Evolutionary conservation across 441 rosid genomes (phyloP).

Genomic region (Theobroma grandiflorum): DNA sequence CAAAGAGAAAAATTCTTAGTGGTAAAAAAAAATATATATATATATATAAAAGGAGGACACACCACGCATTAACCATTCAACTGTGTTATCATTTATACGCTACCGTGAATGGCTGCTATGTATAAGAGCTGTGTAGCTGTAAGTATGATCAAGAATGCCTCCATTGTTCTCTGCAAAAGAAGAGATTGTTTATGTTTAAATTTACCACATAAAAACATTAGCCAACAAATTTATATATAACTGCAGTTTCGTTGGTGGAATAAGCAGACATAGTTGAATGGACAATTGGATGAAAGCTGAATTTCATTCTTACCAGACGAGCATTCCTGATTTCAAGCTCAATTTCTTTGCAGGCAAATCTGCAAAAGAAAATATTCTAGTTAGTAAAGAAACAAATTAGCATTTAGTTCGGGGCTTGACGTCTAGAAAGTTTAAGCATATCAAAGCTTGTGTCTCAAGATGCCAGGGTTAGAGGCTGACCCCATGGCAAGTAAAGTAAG

Average conservation of each 20-base stretch:
- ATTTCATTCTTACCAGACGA: conserved; percentile 61
- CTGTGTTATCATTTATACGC: conserved; percentile 28
- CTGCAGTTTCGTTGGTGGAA: background rate
- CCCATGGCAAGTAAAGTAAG: conserved; percentile 91
- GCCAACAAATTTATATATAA: background rate
- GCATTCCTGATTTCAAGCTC: conserved; percentile 73
- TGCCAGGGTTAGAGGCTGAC: conserved; percentile 41
- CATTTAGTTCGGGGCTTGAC: background rate
- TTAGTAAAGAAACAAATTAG: conserved; percentile 16
- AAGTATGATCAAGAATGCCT: conserved; percentile 92
- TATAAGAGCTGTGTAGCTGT: conserved; percentile 86
- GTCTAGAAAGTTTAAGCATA: background rate
- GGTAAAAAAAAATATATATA: too few relatives aligned
- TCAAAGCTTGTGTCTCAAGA: background rate
- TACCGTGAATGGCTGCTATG: conserved; percentile 75
- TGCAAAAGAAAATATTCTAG: conserved; percentile 31
- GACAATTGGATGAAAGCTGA: background rate
- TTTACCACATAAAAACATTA: background rate
- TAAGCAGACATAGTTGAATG: background rate
- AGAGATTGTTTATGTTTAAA: background rate
- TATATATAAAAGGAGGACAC: background rate
- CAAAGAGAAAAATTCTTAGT: background rate
- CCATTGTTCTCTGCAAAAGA: conserved; percentile 92
- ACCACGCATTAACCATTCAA: conserved; percentile 23
- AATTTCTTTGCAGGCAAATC: conserved; percentile 91